phyloP scores from a whole-genome alignment of 768 basidiomycete species.

The Amanita muscaria region DNA sequence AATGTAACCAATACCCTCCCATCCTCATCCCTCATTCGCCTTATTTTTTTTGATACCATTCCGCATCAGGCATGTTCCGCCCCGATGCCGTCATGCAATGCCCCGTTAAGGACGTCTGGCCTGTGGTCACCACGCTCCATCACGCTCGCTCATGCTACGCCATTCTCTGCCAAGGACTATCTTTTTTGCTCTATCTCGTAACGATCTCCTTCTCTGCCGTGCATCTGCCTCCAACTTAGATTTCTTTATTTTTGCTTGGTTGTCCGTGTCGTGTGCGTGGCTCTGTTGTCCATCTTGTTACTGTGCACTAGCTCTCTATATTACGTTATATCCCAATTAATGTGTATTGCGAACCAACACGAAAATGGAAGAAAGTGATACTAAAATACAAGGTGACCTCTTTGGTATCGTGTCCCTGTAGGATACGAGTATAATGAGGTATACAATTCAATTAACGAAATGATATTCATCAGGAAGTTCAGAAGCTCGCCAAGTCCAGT shows the following conservation, averaged over 20 bases:
- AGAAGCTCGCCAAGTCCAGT: neutral
- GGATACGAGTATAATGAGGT: conserved; percentile 5
- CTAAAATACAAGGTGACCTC: neutral
- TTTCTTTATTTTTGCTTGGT: conserved; percentile 3
- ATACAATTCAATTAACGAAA: neutral
- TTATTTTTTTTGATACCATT: conserved; percentile 1
- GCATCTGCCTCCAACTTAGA: neutral
- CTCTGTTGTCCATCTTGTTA: conserved; percentile 6
- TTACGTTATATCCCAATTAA: conserved; percentile 7
- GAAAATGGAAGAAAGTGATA: neutral
- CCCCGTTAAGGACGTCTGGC: neutral
- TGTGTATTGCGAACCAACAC: conserved; percentile 4
- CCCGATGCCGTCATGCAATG: conserved; percentile 1
- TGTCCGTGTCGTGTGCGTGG: conserved; percentile 7
- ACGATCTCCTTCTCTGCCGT: neutral
- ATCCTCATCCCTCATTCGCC: no score
- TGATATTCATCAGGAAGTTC: neutral
- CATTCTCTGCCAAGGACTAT: neutral
- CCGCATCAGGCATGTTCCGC: conserved; percentile 2
- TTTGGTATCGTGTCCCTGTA: conserved; percentile 1
- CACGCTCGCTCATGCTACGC: neutral
- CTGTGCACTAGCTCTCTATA: conserved; percentile 3
- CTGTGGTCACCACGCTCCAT: conserved; percentile 3
- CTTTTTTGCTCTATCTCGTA: conserved; percentile 1
- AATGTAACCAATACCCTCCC: no score